Conservation (phyloP, 2,329 filamentous ascomycete species). For the Fusarium udum region DNA sequence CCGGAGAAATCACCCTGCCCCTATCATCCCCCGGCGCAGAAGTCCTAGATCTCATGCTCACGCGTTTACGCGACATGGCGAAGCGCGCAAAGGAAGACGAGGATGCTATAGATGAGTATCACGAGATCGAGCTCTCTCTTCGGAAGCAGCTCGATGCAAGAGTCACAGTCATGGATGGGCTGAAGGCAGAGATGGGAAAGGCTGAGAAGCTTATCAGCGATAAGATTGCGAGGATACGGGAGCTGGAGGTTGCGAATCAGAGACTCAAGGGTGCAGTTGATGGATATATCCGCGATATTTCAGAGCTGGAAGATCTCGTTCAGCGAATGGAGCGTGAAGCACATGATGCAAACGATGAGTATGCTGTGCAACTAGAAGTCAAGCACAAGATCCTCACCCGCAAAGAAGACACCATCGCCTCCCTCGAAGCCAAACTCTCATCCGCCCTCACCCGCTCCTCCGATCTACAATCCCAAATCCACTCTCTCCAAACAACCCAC, state of each 20-base stretch:
- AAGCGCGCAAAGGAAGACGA: slow-evolving; percentile 59
- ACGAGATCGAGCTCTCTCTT: slow-evolving; percentile 63
- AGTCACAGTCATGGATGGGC: slow-evolving; percentile 59
- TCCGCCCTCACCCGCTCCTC: slow-evolving; percentile 52
- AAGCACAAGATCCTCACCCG: slow-evolving; percentile 48
- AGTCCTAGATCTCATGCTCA: slow-evolving; percentile 64
- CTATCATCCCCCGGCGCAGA: slow-evolving; percentile 63
- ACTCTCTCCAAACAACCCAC: slow-evolving; percentile 49
- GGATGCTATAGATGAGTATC: slow-evolving; percentile 68
- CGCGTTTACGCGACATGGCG: slow-evolving; percentile 59
- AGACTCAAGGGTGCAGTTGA: slow-evolving; percentile 62
- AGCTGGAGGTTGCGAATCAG: slow-evolving; percentile 60
- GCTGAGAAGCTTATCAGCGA: slow-evolving; percentile 48
- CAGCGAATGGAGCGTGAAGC: slow-evolving; percentile 56
- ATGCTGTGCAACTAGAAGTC: slow-evolving; percentile 49
- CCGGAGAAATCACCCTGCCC: slow-evolving; percentile 65
- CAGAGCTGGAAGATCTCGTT: slow-evolving; percentile 63
- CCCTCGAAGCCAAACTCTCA: slow-evolving; percentile 57
- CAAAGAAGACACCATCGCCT: slow-evolving; percentile 50
- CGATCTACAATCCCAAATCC: slow-evolving; percentile 52
- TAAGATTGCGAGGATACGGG: slow-evolving; percentile 53
- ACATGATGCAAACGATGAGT: slow-evolving; percentile 43
- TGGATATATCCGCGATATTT: slow-evolving; percentile 63
- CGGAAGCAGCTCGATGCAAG: slow-evolving; percentile 65
- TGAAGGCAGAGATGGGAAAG: slow-evolving; percentile 54